Evolutionary conservation across 1,139 yeast species (phyloP), one percentile per base, ranked within the genome.

Genomic region (Blastobotrys arbuscula): DNA sequence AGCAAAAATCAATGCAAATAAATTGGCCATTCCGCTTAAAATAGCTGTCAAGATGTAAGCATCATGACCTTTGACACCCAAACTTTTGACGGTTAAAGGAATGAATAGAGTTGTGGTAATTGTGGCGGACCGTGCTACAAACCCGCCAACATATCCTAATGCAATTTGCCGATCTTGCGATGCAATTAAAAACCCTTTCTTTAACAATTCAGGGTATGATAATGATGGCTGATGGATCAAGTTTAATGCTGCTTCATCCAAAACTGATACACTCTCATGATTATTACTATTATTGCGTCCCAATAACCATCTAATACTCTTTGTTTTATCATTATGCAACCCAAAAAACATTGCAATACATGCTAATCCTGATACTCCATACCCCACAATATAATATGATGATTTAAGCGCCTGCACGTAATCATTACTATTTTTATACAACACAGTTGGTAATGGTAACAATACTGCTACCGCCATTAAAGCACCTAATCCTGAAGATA

Each of bases 401-500:
- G 63, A 55, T 53, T 70, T 69, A 45, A 83, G 61, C 1, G 81
- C 76, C 2, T 61, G 63, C 4, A 75, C 69, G 7, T 74, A 68
- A 16, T 67, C 67, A 39, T 63, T 66, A 15, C 67, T 67, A 40
- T 63, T 66, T 1, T 73, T 73, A 1, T 81, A 82, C 10, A 67
- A 51, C 34, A 74, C 62, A 48, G 88, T 79, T 35, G 87, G 73
- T 80, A 86, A 81, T 60, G 90, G 85, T 65, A 65, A 88, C 83
- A 67, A 79, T 76, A 65, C 76, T 72, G 61, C 87, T 82, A 62
- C 90, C 79, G 64, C 79, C 52, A 62, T 50, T 49, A 52, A 74
- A 0, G 90, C 92, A 36, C 92, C 92, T 12, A 80, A 58, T 0
- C 90, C 90, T 12, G 85, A 72, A 43, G 76, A 68, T 3, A 81